Conservation (phyloP, 306 rosid genomes). For the Trifolium subterraneum region DNA sequence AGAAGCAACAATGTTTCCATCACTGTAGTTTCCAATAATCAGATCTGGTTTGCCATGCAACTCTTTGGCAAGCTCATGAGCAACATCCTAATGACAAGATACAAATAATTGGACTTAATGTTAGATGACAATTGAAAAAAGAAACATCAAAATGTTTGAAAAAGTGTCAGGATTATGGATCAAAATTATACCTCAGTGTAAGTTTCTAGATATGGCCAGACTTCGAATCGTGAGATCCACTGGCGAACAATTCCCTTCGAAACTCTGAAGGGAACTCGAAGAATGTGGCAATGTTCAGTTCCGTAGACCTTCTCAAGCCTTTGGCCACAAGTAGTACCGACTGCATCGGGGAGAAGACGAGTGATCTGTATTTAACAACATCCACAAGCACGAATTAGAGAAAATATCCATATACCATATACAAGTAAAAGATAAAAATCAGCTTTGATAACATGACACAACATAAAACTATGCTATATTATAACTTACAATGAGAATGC, state of each 20-base stretch:
- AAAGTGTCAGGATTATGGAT: background rate
- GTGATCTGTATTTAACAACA: constrained; percentile 66
- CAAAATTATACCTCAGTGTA: constrained; percentile 79
- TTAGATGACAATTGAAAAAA: constrained; percentile 26
- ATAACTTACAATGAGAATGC: constrained; percentile 82
- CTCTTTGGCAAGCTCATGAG: constrained; percentile 80
- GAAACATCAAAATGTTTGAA: constrained; percentile 13
- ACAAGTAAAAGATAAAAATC: too few relatives aligned
- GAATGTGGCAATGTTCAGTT: constrained; percentile 78
- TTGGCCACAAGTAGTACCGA: constrained; percentile 93
- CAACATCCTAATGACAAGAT: constrained; percentile 71
- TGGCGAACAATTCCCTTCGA: constrained; percentile 86
- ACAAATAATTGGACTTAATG: background rate
- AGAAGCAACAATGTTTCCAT: constrained; percentile 96
- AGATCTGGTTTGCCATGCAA: constrained; percentile 96
- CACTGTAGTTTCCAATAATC: constrained; percentile 97
- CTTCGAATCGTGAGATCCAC: constrained; percentile 99
- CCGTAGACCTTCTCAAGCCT: constrained; percentile 86
- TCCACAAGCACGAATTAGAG: constrained; percentile 27
- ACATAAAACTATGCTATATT: background rate
- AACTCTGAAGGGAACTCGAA: constrained; percentile 87
- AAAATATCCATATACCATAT: background rate
- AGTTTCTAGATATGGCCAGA: constrained; percentile 97
- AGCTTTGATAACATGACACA: too few relatives aligned
- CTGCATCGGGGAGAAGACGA: constrained; percentile 97